phyloP scores from a whole-genome alignment of 495 filamentous ascomycete species.

The Talaromyces wortmannii region DNA sequence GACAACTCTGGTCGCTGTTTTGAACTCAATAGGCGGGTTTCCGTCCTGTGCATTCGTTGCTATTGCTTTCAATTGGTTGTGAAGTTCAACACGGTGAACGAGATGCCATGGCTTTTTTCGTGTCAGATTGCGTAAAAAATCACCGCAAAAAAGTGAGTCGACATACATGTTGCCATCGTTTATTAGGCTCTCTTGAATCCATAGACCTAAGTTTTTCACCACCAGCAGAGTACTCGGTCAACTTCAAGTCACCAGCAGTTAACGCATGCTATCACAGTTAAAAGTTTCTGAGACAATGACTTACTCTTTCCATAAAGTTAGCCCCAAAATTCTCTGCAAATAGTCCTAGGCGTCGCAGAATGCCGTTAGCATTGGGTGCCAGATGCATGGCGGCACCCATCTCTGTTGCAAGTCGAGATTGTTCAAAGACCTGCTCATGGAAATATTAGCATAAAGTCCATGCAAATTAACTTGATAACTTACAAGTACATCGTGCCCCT shows the following conservation, averaged over 20 bases:
- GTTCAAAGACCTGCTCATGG: conserved; percentile 28
- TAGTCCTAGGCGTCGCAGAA: conserved; percentile 31
- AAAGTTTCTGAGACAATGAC: neutral
- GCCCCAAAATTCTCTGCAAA: conserved; percentile 21
- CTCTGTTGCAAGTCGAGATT: conserved; percentile 31
- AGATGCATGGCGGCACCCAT: conserved; percentile 42
- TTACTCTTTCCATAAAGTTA: conserved; percentile 18
- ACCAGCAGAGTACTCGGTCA: conserved; percentile 23
- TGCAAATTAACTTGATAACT: too few species aligned
- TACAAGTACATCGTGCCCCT: conserved; percentile 41
- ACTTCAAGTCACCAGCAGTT: neutral
- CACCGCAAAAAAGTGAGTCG: neutral
- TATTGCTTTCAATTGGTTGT: conserved; percentile 26
- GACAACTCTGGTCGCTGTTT: conserved; percentile 34
- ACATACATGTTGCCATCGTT: conserved; percentile 34
- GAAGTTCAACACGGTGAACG: conserved; percentile 46
- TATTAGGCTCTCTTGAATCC: conserved; percentile 17
- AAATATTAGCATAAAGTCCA: too few species aligned
- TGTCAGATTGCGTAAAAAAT: neutral
- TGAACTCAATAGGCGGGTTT: conserved; percentile 25
- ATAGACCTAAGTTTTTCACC: conserved; percentile 9
- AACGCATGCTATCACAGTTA: neutral
- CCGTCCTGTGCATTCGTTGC: conserved; percentile 20
- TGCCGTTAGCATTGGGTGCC: conserved; percentile 40
- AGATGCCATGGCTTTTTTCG: conserved; percentile 10